These are phyloP conservation scores for Peronospora farinosa DNA, from an alignment of 352 stramenopile species.

Conservation along the genomic window DNA sequence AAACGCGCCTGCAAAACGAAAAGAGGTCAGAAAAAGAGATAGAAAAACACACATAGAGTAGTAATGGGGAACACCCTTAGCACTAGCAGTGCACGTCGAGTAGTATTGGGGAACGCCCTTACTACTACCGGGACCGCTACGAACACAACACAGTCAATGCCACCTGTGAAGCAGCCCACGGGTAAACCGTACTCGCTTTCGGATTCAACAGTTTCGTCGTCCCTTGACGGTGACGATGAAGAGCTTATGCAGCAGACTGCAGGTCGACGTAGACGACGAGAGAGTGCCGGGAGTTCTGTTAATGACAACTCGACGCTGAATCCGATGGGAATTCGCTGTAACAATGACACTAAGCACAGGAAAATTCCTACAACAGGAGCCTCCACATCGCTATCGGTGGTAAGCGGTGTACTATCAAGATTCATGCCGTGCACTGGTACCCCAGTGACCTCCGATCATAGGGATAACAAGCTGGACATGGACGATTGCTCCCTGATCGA, in stretches of 20 bases:
- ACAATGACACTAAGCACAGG: background rate
- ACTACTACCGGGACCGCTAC: conserved; percentile 8
- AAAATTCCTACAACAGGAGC: background rate
- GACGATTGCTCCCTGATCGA: conserved; percentile 43
- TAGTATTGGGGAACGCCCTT: conserved; percentile 22
- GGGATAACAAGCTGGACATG: conserved; percentile 7
- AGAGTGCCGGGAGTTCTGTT: conserved; percentile 7
- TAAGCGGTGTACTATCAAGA: conserved; percentile 13
- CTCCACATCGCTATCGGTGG: conserved; percentile 3
- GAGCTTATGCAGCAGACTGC: conserved; percentile 6
- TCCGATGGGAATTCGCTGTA: conserved; percentile 5
- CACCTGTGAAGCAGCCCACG: background rate
- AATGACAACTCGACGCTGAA: background rate
- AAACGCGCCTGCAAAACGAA: background rate
- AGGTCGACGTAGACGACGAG: conserved; percentile 15
- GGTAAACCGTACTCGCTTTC: conserved; percentile 50
- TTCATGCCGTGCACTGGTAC: conserved; percentile 14
- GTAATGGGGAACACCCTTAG: conserved; percentile 26
- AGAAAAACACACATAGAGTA: background rate
- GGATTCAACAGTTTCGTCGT: conserved; percentile 42
- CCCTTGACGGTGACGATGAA: conserved; percentile 31
- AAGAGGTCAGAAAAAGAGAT: background rate
- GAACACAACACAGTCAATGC: background rate
- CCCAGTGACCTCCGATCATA: background rate
- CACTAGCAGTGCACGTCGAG: background rate